phyloP scores from a whole-genome alignment of 345 rosid genomes.

The Eutrema japonicum region DNA sequence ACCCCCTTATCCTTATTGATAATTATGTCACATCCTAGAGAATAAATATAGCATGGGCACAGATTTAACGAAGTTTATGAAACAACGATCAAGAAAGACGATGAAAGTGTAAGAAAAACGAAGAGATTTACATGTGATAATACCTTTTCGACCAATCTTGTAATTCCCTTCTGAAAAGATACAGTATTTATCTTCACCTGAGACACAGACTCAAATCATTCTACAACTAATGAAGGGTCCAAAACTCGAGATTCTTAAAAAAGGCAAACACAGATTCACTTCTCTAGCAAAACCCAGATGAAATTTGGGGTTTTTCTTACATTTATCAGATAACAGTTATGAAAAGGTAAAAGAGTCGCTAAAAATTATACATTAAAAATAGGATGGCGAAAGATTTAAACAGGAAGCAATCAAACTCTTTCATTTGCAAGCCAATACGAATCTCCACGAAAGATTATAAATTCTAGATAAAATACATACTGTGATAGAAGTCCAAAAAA shows the following conservation, averaged over 20 bases:
- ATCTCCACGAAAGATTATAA: background rate
- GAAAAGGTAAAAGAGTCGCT: background rate
- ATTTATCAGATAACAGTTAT: background rate
- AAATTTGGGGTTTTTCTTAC: constrained; percentile 8
- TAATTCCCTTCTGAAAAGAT: constrained; percentile 64
- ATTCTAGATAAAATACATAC: background rate
- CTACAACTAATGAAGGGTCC: background rate
- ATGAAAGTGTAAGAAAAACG: background rate
- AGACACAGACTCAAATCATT: constrained; percentile 4
- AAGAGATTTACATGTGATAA: background rate
- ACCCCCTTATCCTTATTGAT: constrained; percentile 85
- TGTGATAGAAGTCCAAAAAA: background rate
- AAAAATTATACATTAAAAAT: no score
- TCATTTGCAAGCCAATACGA: constrained; percentile 27
- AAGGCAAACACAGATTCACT: background rate
- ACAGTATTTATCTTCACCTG: constrained; percentile 75
- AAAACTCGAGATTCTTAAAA: background rate
- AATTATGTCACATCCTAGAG: constrained; percentile 83
- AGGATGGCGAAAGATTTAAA: background rate
- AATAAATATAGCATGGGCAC: background rate
- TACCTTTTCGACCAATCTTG: constrained; percentile 88
- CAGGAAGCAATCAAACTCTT: constrained; percentile 22
- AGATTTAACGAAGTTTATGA: background rate
- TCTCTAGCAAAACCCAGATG: constrained; percentile 3
- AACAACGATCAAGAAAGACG: background rate